Base-by-base conservation (phyloP, 2,329 filamentous ascomycete species). In the Eutypa lata region DNA sequence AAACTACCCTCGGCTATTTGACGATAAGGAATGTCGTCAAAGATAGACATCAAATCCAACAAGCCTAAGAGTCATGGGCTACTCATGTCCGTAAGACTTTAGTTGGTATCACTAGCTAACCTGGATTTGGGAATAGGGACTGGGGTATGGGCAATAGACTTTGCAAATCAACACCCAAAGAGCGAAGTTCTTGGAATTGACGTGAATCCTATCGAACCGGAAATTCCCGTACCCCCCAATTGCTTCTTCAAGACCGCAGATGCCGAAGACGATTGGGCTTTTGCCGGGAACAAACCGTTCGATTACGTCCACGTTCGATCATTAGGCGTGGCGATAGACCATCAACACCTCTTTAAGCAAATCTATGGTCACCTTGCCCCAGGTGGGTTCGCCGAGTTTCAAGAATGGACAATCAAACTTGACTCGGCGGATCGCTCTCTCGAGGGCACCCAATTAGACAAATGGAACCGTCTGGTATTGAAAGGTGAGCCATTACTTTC, bases 321-420 rank as follows among this genome's bases (percentile, higher is more conserved):
- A 52, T 54, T 69, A 16, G 67, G 65, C 18, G 65, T 69, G 31
- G 53, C 61, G 16, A 51, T 56, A 14, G 52, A 58, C 26, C 64
- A 68, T 51, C 56, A 51, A 14, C 57, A 57, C 28, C 53, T 68
- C 5, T 54, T 71, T 16, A 62, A 63, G 40, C 55, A 57, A 1
- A 65, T 68, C 31, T 68, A 64, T 50, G 61, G 71, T 42, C 62
- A 68, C 49, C 61, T 72, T 6, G 58, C 56, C 21, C 67, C 67
- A 3, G 68, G 68, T 24, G 68, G 67, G n/a, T 71, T 65, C 60
- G 58, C 67, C 48, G 69, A 72, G 59, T 67, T 70, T 52, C 69
- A 67, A 26, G 69, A 72, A 57, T 71, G 65, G 65, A 57, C 66
- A 26, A 58, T 65, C 45, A 51, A 65, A 16, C 61, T 68, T 3